Base-by-base conservation (phyloP, 2,329 filamentous ascomycete species). In the Polytolypa hystricis region DNA sequence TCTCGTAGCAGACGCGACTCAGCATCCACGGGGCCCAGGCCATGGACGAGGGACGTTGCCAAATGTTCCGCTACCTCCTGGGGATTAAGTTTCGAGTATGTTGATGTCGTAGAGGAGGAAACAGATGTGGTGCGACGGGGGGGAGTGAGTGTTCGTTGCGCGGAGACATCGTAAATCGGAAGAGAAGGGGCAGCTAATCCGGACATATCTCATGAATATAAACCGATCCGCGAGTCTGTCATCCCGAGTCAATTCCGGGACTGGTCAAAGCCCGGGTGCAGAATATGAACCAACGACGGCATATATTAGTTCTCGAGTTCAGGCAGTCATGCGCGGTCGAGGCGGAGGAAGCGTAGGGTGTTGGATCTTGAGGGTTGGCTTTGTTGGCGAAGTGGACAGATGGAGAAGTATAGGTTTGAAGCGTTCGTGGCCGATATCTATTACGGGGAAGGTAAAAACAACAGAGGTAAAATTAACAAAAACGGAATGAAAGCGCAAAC, bases 1-100 rank as follows among this genome's bases (percentile, higher is more conserved):
- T 91, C 77, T 45, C 81, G 75, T 53, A 80, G 74, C 42, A 94
- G 70, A 53, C 89, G 77, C 38, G 80, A 74, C 42, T 86, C 71
- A 23, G 87, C 91, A 60, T 94, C 85, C 30, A 77, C 73, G 0
- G 84, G 79, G 4, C 84, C 77, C 10, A 98, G 72, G 35, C 91
- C 91, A 52, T 84, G 73, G 10, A 71, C 77, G 17, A 94, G 66
- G n/a, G 87, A 95, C 3, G 89, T 93, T 45, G 79, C 72, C 37
- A 96, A 67, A 46, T 76, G 77, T 37, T 78, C 70, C 30, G 85
- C 86, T 8, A 83, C 81, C 60, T 94, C 82, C 53, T 79, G 70
- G 14, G 81, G 72, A n/a, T 78, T 80, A 55, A 95, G 73, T 52
- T 74, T 64, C 31, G 76, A 74, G 53, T 74, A 78, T 26, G 58